Evolutionary conservation across 2,329 filamentous ascomycete genomes (phyloP).

Genomic region (Colletotrichum horii): DNA sequence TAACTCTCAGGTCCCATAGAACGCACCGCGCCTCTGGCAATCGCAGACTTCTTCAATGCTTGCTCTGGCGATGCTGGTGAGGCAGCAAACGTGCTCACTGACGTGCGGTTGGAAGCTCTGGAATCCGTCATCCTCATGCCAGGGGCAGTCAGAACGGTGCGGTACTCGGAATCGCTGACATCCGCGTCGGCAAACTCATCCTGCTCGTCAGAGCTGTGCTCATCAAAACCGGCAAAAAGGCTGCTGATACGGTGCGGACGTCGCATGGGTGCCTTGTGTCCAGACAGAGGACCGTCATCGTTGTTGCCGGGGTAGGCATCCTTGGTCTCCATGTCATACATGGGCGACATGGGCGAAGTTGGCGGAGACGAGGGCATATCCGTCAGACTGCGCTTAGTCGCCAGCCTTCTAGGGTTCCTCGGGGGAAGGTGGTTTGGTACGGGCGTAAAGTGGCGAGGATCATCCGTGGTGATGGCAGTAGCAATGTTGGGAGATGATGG

Average conservation of each 20-base stretch:
- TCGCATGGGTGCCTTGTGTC: constrained; percentile 63
- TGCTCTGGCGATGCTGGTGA: constrained; percentile 53
- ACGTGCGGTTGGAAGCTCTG: constrained; percentile 47
- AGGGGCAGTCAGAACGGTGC: constrained; percentile 69
- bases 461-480: constrained; percentile 35
- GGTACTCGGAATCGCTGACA: constrained; percentile 70
- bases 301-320: constrained; percentile 81
- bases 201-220: constrained; percentile 69
- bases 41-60: constrained; percentile 32
- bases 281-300: constrained; percentile 76
- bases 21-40: constrained; percentile 32
- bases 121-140: constrained; percentile 50
- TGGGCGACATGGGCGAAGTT: constrained; percentile 22
- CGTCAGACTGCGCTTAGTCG: constrained; percentile 47
- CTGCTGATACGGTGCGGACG: constrained; percentile 80
- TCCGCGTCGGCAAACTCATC: constrained; percentile 68
- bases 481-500: constrained; percentile 58
- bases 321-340: constrained; percentile 45
- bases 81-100: constrained; percentile 39
- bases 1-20: constrained; percentile 47
- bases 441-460: constrained; percentile 51
- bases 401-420: constrained; percentile 64
- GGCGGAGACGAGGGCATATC: constrained; percentile 59
- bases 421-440: constrained; percentile 60
- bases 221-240: constrained; percentile 85